Evolutionary conservation across 73 alveolate genomes (phyloP), one percentile per base, ranked within the genome.

Genomic region (Diophrys appendiculata): DNA sequence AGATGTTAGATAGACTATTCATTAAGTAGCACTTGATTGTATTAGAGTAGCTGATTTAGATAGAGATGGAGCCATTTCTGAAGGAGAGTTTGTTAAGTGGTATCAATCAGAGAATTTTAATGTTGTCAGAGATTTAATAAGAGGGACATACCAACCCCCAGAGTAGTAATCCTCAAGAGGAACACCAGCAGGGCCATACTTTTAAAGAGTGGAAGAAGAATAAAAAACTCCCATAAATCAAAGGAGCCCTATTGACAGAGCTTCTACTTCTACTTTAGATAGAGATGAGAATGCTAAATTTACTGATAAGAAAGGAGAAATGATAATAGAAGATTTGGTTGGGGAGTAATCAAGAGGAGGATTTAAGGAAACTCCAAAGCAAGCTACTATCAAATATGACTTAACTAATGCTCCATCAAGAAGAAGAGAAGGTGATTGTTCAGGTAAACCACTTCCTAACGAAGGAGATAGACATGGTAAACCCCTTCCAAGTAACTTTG

Each of bases 11-110:
- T 43, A 25, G 35, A 3, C 25, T 8, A 54, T 67, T 25, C 75
- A 67, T 31, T 23, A 67, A 24, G 27, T 67, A 25, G 75, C 75
- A 3, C 75, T 67, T 18, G 75, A 67, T 67, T 67, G 75, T 31
- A 26, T 67, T 24, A 67, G 75, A 29, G 54, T 28, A 5, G 75
- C 75, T 67, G 75, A 67, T 28, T 3, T 3, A n/a, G 29, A 67
- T 28, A 23, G 29, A n/a, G 31, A 18, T 25, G 75, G 75, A 3
- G 11, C 25, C 3, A 67, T 67, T 28, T 26, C 43, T 23, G 29
- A 25, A 29, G 75, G 29, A 25, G 75, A 67, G 29, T 67, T 67
- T 31, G 23, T 18, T 3, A n/a, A 67, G 35, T 67, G 75, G 75
- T 28, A 25, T 29, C 2, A 25, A 29, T 11, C 54, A 43, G 25